phyloP scores from a whole-genome alignment of 2,329 filamentous ascomycete species.

The Hyphodiscus sp. region DNA sequence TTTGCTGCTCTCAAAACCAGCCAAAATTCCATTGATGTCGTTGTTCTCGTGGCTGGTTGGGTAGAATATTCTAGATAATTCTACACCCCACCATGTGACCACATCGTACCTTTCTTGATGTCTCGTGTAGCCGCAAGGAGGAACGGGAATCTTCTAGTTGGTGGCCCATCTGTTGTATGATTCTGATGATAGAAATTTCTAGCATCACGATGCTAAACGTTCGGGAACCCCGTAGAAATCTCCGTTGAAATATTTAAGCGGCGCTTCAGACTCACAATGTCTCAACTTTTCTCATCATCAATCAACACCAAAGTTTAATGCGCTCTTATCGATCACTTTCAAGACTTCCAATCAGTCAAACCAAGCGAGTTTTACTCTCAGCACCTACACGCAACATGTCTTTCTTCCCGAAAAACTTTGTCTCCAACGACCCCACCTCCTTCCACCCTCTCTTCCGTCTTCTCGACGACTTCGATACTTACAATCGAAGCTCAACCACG shows the following conservation, averaged over 20 bases:
- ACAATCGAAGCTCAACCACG: conserved; percentile 34
- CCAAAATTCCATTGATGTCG: no score
- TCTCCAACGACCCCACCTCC: conserved; percentile 31
- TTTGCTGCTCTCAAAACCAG: no score
- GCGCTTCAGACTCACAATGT: neutral
- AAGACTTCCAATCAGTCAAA: neutral
- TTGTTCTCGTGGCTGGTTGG: no score
- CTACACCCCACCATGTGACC: neutral
- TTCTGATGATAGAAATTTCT: neutral
- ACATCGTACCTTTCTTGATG: neutral
- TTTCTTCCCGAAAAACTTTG: conserved; percentile 49
- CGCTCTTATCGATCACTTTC: neutral
- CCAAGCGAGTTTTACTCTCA: neutral
- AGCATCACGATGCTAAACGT: neutral
- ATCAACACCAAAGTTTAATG: neutral
- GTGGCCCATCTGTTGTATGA: neutral
- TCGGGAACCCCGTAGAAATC: neutral
- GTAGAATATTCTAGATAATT: neutral
- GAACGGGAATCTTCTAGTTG: neutral
- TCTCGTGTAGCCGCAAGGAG: neutral
- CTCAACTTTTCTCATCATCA: neutral
- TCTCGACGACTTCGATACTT: conserved; percentile 55
- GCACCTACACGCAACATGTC: conserved; percentile 44
- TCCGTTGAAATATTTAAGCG: neutral
- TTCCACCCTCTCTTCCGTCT: conserved; percentile 58